Evolutionary conservation across 2,329 filamentous ascomycete species (phyloP).

Genomic region (Phoma sp.): DNA sequence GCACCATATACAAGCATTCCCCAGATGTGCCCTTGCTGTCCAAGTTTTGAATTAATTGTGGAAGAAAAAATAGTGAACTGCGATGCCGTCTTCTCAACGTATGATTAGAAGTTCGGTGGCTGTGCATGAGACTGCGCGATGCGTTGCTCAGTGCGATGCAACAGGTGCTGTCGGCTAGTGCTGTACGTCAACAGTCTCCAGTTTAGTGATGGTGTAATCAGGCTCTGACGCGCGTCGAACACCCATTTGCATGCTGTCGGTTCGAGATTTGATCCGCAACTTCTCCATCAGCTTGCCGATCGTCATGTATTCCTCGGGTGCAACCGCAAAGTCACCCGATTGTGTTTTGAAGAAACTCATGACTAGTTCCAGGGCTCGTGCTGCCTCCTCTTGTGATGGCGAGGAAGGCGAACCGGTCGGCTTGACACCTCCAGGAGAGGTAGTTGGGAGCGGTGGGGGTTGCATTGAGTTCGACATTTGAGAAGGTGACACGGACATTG

Average conservation of each 20-base stretch:
- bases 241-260: slow-evolving; percentile 38
- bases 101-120: slow-evolving; percentile 15
- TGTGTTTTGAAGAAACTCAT: slow-evolving; percentile 80
- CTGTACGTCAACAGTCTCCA: slow-evolving; percentile 38
- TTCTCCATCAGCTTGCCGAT: slow-evolving; percentile 87
- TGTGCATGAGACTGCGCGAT: slow-evolving; percentile 11
- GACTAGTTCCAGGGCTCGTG: slow-evolving; percentile 79
- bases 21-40: not conserved
- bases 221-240: slow-evolving; percentile 47
- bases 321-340: slow-evolving; percentile 71
- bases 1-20: slow-evolving; percentile 14
- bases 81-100: not conserved
- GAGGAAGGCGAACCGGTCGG: slow-evolving; percentile 56
- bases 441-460: slow-evolving; percentile 53
- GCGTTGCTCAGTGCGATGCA: slow-evolving; percentile 15
- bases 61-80: slow-evolving; percentile 2
- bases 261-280: slow-evolving; percentile 69
- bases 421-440: slow-evolving; percentile 37
- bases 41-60: slow-evolving; percentile 5
- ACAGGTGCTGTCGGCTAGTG: slow-evolving; percentile 29
- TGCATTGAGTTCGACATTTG: slow-evolving; percentile 52
- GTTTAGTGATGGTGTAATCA: slow-evolving; percentile 37
- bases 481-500: slow-evolving; percentile 45
- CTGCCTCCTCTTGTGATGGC: slow-evolving; percentile 84
- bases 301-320: slow-evolving; percentile 76